These are phyloP conservation scores for Pseudevernia furfuracea DNA, from an alignment of 495 filamentous ascomycete species.

Conservation along the genomic window DNA sequence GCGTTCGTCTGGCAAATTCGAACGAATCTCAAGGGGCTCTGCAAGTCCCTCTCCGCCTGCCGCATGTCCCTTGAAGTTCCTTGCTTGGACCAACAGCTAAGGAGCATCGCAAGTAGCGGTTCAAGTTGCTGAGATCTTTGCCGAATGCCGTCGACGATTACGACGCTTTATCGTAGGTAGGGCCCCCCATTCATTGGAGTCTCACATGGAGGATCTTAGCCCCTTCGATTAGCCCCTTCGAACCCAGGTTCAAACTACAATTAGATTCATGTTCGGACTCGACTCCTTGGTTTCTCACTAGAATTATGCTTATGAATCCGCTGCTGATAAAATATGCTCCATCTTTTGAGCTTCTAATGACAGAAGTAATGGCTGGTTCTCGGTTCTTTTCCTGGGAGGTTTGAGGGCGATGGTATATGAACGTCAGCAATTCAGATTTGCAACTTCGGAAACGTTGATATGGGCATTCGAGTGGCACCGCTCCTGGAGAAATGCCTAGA, in stretches of 20 bases:
- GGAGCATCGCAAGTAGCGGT: neutral
- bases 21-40: no score
- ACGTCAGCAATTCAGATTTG: neutral
- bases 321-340: neutral
- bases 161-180: neutral
- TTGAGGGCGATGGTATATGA: neutral
- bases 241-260: no score
- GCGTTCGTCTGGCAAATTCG: neutral
- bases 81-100: neutral
- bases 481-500: neutral
- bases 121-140: neutral
- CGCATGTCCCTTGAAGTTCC: neutral
- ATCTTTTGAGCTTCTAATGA: neutral
- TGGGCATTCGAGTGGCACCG: neutral
- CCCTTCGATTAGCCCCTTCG: neutral
- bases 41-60: constrained; percentile 1
- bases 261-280: no score
- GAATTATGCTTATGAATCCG: neutral
- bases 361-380: neutral
- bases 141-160: neutral
- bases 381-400: neutral
- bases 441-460: neutral
- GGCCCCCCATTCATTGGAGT: neutral
- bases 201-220: neutral
- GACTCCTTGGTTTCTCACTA: neutral